These are phyloP conservation scores for Neofusicoccum umdonicola DNA, from an alignment of 2,329 filamentous ascomycete genomes.

Conservation along the genomic window DNA sequence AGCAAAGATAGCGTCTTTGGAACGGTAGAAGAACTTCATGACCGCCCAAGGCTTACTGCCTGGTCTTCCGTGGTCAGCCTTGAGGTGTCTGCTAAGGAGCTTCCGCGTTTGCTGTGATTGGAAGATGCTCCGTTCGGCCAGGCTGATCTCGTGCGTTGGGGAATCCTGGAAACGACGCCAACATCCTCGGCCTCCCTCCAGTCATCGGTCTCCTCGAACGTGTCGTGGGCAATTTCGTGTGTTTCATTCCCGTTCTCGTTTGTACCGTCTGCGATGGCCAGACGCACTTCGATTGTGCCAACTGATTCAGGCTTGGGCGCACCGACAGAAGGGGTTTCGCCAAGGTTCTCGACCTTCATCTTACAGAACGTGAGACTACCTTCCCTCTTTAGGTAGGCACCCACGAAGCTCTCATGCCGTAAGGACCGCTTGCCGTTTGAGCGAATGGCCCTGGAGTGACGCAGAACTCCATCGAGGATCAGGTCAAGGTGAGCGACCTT, in stretches of 20 bases:
- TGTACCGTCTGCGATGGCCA: slow-evolving; percentile 20
- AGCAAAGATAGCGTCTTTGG: slow-evolving; percentile 18
- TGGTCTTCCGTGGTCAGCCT: slow-evolving; percentile 21
- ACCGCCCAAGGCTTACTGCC: slow-evolving; percentile 39
- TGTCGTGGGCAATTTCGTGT: neutral
- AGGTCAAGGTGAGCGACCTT: slow-evolving; percentile 33
- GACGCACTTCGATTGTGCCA: slow-evolving; percentile 32
- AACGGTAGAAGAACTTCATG: slow-evolving; percentile 44
- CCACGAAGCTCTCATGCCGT: slow-evolving; percentile 21
- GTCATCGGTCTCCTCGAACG: neutral
- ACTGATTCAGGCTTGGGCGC: slow-evolving; percentile 13
- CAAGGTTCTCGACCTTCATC: neutral
- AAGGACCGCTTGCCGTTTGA: neutral
- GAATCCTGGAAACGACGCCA: neutral
- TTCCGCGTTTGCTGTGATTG: slow-evolving; percentile 18
- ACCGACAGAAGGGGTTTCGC: neutral
- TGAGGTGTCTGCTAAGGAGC: neutral
- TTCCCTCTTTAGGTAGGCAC: neutral
- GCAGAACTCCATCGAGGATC: slow-evolving; percentile 37
- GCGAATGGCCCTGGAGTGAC: slow-evolving; percentile 19
- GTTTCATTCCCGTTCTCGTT: neutral
- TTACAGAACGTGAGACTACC: neutral
- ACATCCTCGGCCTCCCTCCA: neutral
- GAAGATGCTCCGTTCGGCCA: slow-evolving; percentile 13
- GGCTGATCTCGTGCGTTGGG: neutral